A percentile compares a stretch with the other conserved stretches of the same genome.
Evolutionary conservation across 306 rosid species (phyloP).

Genomic region (Malus orientalis): DNA sequence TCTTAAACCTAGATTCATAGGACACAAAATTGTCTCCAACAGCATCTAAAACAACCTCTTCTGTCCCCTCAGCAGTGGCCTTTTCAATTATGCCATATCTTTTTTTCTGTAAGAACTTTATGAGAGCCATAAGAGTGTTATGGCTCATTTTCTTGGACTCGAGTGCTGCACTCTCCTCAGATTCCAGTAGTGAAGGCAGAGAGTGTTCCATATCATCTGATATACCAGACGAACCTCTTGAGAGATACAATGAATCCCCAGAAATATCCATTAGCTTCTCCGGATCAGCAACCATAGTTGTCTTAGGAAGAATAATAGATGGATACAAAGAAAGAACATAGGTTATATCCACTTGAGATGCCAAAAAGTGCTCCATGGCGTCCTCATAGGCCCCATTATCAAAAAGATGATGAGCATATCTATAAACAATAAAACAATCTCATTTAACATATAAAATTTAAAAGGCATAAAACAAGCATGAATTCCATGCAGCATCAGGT

Average conservation of each 20-base stretch:
- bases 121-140: slow-evolving; percentile 94
- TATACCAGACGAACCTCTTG: slow-evolving; percentile 71
- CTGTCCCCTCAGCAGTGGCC: slow-evolving; percentile 97
- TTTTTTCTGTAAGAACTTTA: slow-evolving; percentile 87
- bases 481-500: not conserved
- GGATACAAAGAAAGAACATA: slow-evolving; percentile 86
- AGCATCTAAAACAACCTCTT: slow-evolving; percentile 88
- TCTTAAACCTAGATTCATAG: slow-evolving; percentile 55
- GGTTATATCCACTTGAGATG: slow-evolving; percentile 81
- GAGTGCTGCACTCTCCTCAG: slow-evolving; percentile 58
- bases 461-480: not conserved
- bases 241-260: slow-evolving; percentile 55
- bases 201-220: slow-evolving; percentile 82
- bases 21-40: slow-evolving; percentile 66
- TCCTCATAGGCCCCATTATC: slow-evolving; percentile 94
- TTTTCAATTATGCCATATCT: slow-evolving; percentile 69
- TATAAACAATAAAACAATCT: slow-evolving; percentile 30
- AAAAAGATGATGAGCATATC: slow-evolving; percentile 93
- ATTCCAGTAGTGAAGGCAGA: slow-evolving; percentile 37
- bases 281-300: slow-evolving; percentile 54
- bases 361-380: slow-evolving; percentile 94
- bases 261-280: slow-evolving; percentile 63
- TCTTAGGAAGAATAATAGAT: slow-evolving; percentile 76
- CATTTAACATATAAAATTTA: slow-evolving; percentile 4
- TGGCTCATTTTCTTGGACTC: slow-evolving; percentile 87